Base-by-base conservation (phyloP, 495 filamentous ascomycete genomes). In the Xylaria acuta region DNA sequence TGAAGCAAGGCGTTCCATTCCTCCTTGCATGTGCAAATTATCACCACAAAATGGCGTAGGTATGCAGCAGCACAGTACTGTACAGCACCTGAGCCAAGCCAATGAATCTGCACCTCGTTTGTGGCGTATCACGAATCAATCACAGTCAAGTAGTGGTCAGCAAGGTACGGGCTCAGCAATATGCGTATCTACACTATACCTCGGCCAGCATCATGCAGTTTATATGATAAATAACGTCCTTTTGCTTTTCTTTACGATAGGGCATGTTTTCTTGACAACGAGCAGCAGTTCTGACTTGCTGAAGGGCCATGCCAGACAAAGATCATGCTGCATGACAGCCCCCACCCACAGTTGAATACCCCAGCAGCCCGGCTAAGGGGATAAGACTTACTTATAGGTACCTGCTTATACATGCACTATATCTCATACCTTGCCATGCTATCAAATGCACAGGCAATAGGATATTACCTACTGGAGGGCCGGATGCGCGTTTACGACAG, bases 11-110 rank as follows among this genome's bases (percentile, higher is more conserved):
- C 27, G 27, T 56, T 38, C 20, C 58, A 60, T n/a, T 22, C 18
- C 11, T 63, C 60, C 60, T 43, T 63, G 60, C 60, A 63, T 25
- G 34, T 63, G 22, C 12, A 63, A 62, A 63, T 40, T 63, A 60
- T 38, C 34, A 38, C 32, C 58, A 63, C 36, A 63, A 63, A 63
- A 22, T 63, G 41, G 54, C 30, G n/a, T n/a, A n/a, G n/a, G 54
- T 59, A 53, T 59, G 54, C 54, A 59, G 32, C 32, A 60, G 36
- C 36, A 38, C 36, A 38, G 7, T 7, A 3, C 36, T n/a, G 27
- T 36, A 60, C 32, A 60, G 20, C 34, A 22, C 32, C 22, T 63
- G 20, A 30, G 22, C 60, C 60, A 63, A 63, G 38, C 60, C 60
- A 63, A 63, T 41, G 30, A 36, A 41, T 63, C 60, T 36, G 5